These are phyloP conservation scores for Betula pendula DNA, from an alignment of 306 rosid species.

Conservation along the genomic window DNA sequence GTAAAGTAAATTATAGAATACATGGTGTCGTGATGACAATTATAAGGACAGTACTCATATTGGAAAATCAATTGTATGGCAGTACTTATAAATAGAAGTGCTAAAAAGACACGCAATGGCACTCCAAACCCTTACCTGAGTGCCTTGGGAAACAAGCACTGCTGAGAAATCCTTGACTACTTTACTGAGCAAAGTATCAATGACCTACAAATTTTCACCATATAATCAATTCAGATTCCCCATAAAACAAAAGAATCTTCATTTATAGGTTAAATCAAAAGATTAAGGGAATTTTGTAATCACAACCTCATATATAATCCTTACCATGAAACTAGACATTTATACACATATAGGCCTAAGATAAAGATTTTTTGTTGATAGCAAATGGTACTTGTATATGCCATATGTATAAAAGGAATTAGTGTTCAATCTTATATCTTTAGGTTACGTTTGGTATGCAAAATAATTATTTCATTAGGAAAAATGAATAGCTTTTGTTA, in stretches of 20 bases:
- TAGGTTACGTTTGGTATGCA: no score
- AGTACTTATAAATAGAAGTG: constrained; percentile 10
- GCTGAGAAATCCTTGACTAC: constrained; percentile 82
- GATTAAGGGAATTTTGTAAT: neutral
- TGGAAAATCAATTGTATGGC: neutral
- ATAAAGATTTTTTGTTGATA: neutral
- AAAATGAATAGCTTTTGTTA: no score
- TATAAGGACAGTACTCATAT: neutral
- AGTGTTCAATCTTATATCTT: neutral
- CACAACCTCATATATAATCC: neutral
- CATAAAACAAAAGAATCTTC: constrained; percentile 8
- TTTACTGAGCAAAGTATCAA: constrained; percentile 76
- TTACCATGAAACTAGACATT: neutral
- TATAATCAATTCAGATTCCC: constrained; percentile 27
- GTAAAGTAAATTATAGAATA: constrained; percentile 6
- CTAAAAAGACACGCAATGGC: constrained; percentile 7
- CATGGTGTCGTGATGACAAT: neutral
- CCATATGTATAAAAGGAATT: neutral
- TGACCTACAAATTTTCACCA: constrained; percentile 50
- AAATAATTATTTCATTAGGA: no score
- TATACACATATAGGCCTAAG: neutral
- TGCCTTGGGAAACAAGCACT: constrained; percentile 87
- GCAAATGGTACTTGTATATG: neutral
- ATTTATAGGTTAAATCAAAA: neutral
- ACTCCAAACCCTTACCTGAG: constrained; percentile 59